Conservation (phyloP, 1,284 basidiomycete species). For the Ustilago vetiveriae region DNA sequence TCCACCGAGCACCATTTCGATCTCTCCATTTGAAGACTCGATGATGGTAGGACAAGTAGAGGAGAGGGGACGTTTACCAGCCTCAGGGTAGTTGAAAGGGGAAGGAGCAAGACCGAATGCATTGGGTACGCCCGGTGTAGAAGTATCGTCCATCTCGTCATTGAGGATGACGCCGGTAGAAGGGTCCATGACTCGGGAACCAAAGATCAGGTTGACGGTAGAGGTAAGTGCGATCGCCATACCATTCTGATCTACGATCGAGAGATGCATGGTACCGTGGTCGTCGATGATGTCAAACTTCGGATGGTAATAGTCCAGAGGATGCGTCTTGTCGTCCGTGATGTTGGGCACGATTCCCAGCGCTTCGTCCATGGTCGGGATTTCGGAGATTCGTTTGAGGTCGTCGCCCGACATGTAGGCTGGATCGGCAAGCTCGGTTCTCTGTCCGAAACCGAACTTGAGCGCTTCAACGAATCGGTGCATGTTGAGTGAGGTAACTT, state of each 20-base stretch:
- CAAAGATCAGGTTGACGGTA: slow-evolving; percentile 69
- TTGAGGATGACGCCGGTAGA: slow-evolving; percentile 60
- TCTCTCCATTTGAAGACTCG: slow-evolving; percentile 63
- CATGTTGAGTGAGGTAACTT: slow-evolving; percentile 52
- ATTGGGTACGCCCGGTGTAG: slow-evolving; percentile 67
- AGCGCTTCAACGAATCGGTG: slow-evolving; percentile 68
- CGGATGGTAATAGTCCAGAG: slow-evolving; percentile 67
- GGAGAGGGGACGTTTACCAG: slow-evolving; percentile 68
- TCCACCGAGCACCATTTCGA: slow-evolving; percentile 67
- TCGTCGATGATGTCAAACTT: slow-evolving; percentile 65
- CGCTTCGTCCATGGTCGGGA: slow-evolving; percentile 54
- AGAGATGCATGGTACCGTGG: slow-evolving; percentile 68
- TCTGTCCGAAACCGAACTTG: slow-evolving; percentile 68
- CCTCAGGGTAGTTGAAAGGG: slow-evolving; percentile 67
- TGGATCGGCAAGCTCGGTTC: slow-evolving; percentile 69
- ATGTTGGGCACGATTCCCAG: slow-evolving; percentile 61
- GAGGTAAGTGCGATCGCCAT: slow-evolving; percentile 69
- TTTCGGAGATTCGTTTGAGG: slow-evolving; percentile 13
- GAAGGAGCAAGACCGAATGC: slow-evolving; percentile 66
- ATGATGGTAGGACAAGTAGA: slow-evolving; percentile 68
- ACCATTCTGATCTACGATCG: slow-evolving; percentile 67
- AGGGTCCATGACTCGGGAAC: slow-evolving; percentile 54
- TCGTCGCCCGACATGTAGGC: slow-evolving; percentile 64
- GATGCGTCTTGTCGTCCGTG: slow-evolving; percentile 57
- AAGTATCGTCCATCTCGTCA: slow-evolving; percentile 70